Conservation (phyloP, 2,329 filamentous ascomycete species). For the Trichoderma citrinoviride region DNA sequence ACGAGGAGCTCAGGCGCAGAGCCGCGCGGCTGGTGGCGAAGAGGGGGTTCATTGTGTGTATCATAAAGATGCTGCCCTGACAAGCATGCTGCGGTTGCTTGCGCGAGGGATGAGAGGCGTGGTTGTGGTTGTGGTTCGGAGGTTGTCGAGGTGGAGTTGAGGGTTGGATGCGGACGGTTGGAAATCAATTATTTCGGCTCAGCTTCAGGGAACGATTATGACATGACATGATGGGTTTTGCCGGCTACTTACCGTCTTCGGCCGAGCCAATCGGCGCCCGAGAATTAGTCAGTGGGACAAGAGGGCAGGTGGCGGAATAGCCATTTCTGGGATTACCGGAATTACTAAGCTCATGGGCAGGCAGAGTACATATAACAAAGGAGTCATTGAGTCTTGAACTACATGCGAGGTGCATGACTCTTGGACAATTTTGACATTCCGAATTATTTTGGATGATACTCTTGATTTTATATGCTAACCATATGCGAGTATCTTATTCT, state of each 20-base stretch:
- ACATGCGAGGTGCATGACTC: too few species aligned
- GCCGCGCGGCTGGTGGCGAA: conserved; percentile 42
- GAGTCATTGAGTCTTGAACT: too few species aligned
- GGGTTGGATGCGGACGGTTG: conserved; percentile 16
- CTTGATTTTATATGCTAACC: too few species aligned
- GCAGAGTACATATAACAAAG: too few species aligned
- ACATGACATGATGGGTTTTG: conserved; percentile 23
- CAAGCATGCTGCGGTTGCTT: conserved; percentile 16
- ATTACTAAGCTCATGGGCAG: neutral
- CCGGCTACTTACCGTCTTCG: conserved; percentile 18
- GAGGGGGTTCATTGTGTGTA: conserved; percentile 44
- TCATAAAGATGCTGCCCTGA: conserved; percentile 27
- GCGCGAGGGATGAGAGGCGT: neutral
- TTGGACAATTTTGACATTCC: too few species aligned
- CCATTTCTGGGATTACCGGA: neutral
- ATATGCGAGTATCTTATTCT: too few species aligned
- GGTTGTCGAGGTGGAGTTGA: neutral
- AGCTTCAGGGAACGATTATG: conserved; percentile 7
- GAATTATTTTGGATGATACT: too few species aligned
- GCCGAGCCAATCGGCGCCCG: conserved; percentile 27
- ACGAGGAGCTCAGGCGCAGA: conserved; percentile 40
- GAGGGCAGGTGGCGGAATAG: neutral
- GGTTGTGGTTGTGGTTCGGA: neutral
- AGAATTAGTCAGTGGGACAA: conserved; percentile 22
- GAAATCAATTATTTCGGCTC: conserved; percentile 20